A percentile compares a stretch with the other conserved stretches of the same genome.
phyloP scores from a whole-genome alignment of 139 green algal species.

The Deuterostichococcus epilithicus region DNA sequence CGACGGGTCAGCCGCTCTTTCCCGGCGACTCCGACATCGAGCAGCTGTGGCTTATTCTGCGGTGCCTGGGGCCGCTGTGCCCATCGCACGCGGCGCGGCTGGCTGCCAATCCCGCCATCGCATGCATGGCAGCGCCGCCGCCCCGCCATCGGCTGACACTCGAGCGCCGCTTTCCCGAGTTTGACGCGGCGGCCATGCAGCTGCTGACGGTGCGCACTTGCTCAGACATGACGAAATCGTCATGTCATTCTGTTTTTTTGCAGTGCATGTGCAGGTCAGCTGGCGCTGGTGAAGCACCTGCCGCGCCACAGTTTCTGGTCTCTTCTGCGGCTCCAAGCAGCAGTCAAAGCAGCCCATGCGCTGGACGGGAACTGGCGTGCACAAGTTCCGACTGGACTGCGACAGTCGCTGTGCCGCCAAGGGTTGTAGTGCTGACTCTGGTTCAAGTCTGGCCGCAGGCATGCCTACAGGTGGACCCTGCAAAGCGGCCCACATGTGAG shows the following conservation, averaged over 20 bases:
- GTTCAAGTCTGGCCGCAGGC: conserved; percentile 11
- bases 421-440: background rate
- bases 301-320: background rate
- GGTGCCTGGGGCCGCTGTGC: conserved; percentile 38
- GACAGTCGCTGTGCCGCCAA: background rate
- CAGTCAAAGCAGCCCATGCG: background rate
- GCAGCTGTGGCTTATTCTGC: conserved; percentile 83
- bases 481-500: conserved; percentile 27
- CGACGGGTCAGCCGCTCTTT: conserved; percentile 83
- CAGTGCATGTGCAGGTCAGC: background rate
- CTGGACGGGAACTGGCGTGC: background rate
- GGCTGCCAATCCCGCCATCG: background rate
- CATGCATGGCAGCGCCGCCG: conserved; percentile 32
- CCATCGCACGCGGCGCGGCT: conserved; percentile 29
- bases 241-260: background rate
- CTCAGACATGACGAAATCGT: background rate
- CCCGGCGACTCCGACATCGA: conserved; percentile 87
- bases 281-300: background rate
- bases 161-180: conserved; percentile 25
- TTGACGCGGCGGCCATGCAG: conserved; percentile 26
- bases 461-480: conserved; percentile 50
- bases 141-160: conserved; percentile 22
- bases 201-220: conserved; percentile 22
- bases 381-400: background rate
- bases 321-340: background rate